Evolutionary conservation across 306 rosid species (phyloP).

Genomic region (Vigna hirtella): DNA sequence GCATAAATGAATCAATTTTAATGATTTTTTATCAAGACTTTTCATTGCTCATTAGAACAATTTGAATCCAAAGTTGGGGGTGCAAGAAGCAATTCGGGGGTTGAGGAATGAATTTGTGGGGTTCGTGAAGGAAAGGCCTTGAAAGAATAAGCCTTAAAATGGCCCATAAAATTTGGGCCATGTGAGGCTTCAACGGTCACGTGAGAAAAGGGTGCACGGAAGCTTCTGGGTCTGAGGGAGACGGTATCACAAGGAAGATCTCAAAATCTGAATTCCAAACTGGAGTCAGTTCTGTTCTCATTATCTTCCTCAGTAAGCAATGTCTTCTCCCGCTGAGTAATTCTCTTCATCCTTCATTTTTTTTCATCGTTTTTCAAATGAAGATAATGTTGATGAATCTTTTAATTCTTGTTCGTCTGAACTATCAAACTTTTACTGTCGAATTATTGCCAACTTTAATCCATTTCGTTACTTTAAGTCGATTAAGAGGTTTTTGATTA

Average conservation of each 20-base stretch:
- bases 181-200: conserved; percentile 34
- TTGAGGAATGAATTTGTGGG: too few species aligned
- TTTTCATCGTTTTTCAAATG: not conserved
- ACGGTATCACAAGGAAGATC: conserved; percentile 42
- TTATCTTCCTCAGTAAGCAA: conserved; percentile 51
- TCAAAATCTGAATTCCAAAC: conserved; percentile 30
- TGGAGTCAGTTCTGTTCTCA: conserved; percentile 17
- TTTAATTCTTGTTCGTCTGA: not conserved
- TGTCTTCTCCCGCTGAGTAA: conserved; percentile 98
- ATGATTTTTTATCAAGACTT: too few species aligned
- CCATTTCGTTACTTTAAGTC: not conserved
- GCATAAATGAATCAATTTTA: too few species aligned
- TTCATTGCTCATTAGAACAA: too few species aligned
- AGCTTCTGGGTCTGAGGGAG: conserved; percentile 43
- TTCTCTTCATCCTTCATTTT: conserved; percentile 17
- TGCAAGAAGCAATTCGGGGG: too few species aligned
- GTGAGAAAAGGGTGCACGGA: conserved; percentile 40
- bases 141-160: not conserved
- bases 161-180: conserved; percentile 39
- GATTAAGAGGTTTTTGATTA: not conserved
- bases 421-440: not conserved
- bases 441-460: conserved; percentile 1
- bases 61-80: too few species aligned
- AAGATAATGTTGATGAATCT: not conserved
- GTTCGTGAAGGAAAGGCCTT: not conserved